Percentiles rank a stretch among this genome's conserved stretches.
phyloP scores from a whole-genome alignment of 176 grass and related monocot species.

The Musa itinerans region DNA sequence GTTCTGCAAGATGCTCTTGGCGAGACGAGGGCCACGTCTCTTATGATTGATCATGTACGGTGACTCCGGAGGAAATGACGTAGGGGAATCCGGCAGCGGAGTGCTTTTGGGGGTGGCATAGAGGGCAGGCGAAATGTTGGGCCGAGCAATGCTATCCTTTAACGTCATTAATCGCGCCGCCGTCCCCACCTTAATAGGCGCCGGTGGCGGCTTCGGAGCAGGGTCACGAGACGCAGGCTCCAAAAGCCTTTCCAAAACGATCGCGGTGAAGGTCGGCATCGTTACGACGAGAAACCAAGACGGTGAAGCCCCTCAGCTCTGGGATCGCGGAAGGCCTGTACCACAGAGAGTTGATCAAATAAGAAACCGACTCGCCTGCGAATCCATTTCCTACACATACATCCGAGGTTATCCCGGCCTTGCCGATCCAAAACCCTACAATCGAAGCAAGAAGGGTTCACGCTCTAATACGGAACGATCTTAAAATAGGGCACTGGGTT shows the following conservation, averaged over 20 bases:
- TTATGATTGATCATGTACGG: conserved; percentile 91
- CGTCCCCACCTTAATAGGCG: conserved; percentile 9
- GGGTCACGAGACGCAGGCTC: conserved; percentile 5
- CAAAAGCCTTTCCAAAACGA: conserved; percentile 34
- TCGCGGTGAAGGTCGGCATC: conserved; percentile 21
- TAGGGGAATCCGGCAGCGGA: conserved; percentile 51
- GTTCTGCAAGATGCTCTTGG: conserved; percentile 32
- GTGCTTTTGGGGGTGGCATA: conserved; percentile 66
- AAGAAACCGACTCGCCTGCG: neutral
- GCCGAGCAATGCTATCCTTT: neutral
- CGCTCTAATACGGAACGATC: neutral
- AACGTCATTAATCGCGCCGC: neutral
- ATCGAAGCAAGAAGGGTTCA: neutral
- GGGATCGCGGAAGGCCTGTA: neutral
- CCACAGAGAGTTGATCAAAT: neutral
- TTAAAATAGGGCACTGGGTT: neutral
- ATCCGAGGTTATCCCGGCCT: too few species aligned
- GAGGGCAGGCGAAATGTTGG: conserved; percentile 44
- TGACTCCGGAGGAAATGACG: conserved; percentile 58
- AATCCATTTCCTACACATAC: neutral
- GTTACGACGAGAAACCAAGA: neutral
- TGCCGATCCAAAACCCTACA: neutral
- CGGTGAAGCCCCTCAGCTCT: neutral
- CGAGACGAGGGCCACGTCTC: conserved; percentile 48
- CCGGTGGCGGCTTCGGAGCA: neutral